Percentiles rank a stretch among this genome's conserved stretches.
These are phyloP conservation scores for Boletus vinaceobasis DNA, from an alignment of 768 basidiomycete species.

Conservation along the genomic window DNA sequence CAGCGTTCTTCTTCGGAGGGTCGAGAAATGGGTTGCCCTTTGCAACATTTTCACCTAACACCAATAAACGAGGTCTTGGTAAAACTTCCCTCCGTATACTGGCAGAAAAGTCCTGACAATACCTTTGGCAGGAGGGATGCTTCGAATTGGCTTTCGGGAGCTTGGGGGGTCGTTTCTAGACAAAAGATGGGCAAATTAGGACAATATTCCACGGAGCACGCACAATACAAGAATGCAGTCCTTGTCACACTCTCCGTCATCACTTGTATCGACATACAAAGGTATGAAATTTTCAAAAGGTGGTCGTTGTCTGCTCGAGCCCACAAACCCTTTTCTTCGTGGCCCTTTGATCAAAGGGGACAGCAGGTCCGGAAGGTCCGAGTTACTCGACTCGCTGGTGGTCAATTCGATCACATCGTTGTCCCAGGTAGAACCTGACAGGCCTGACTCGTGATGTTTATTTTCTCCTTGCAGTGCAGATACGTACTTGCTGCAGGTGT, in stretches of 20 bases:
- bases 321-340: not conserved
- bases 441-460: not conserved
- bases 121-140: constrained; percentile 7
- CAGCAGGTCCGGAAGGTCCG: constrained; percentile 21
- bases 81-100: not conserved
- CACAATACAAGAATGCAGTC: constrained; percentile 40
- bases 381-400: constrained; percentile 25
- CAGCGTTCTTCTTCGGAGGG: constrained; percentile 9
- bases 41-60: constrained; percentile 6
- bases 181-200: constrained; percentile 1
- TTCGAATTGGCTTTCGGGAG: constrained; percentile 44
- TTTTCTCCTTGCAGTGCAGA: not conserved
- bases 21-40: constrained; percentile 4
- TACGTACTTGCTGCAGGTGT: constrained; percentile 2
- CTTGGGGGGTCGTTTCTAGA: constrained; percentile 47
- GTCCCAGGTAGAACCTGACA: not conserved
- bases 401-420: constrained; percentile 30
- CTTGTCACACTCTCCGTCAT: constrained; percentile 33
- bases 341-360: constrained; percentile 21
- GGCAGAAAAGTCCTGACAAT: not conserved
- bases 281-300: constrained; percentile 9
- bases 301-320: constrained; percentile 6
- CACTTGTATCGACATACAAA: constrained; percentile 30
- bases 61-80: not conserved
- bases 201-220: constrained; percentile 14